Base-by-base conservation (phyloP, 2,329 filamentous ascomycete genomes). In the Verticillium alfalfae region DNA sequence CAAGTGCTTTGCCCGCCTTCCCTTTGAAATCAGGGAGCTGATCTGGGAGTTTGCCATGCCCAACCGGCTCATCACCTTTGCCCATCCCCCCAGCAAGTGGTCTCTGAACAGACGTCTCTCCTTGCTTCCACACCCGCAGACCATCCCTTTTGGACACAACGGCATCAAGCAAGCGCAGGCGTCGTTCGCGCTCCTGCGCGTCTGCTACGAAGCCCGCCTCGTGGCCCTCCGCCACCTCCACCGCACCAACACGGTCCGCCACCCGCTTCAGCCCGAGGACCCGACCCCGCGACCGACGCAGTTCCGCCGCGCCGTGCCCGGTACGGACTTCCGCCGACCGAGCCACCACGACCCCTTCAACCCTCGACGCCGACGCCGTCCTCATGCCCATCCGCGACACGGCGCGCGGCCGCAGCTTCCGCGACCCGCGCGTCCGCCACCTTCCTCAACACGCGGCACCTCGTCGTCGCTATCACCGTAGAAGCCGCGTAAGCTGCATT, bases 31-130 rank as follows among this genome's bases (percentile, higher is more conserved):
- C 1, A 62, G 62, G 16, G 57, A 63, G 36, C 61, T 62, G 49
- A 65, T 64, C 56, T 65, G 63, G 63, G 56, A 62, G n/a, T 60
- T 62, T 16, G 62, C 63, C 31, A 18, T 63, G 2, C 57, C 38
- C 10, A 60, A 60, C 26, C 38, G 63, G 22, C 60, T 60, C 10
- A 49, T 65, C n/a, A 60, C 59, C 12, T 62, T 62, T 13, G 58
- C 57, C 9, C 63, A 65, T 22, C 62, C 63, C 4, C 57, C 18
- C 8, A 62, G 63, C 3, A 62, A 64, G 34, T 60, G 63, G 41
- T 18, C 61, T 15, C 61, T 64, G n/a, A 63, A 61, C 38, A 60
- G 61, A 2, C 59, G 63, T 15, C 61, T 64, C 52, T 22, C 10
- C 5, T 12, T 34, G 15, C 22, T 57, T 2, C 45, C 22, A 18